Percentiles rank a stretch among this genome's conserved stretches.
phyloP scores from a whole-genome alignment of 208 protist species.

The Trypanosoma brucei region DNA sequence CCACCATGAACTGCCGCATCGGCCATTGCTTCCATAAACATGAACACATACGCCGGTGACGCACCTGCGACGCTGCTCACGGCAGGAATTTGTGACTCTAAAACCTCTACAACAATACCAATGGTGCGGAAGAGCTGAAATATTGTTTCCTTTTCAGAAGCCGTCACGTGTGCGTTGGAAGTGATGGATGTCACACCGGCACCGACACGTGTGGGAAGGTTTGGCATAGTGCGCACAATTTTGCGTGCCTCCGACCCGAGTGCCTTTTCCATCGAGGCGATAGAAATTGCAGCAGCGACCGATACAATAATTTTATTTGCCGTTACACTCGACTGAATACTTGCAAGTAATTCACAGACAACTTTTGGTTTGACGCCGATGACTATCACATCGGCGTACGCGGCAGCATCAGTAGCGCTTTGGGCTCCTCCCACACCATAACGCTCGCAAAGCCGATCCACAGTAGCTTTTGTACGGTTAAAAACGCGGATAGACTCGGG shows the following conservation, averaged over 20 bases:
- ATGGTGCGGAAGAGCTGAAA: slow-evolving; percentile 63
- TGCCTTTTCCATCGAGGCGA: slow-evolving; percentile 65
- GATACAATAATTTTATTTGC: slow-evolving; percentile 83
- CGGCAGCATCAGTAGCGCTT: slow-evolving; percentile 46
- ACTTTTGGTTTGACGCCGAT: slow-evolving; percentile 93
- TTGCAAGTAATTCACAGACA: slow-evolving; percentile 53
- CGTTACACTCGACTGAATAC: slow-evolving; percentile 35
- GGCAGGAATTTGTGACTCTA: slow-evolving; percentile 82
- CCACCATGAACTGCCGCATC: slow-evolving; percentile 93
- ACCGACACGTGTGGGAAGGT: slow-evolving; percentile 84
- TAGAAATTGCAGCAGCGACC: slow-evolving; percentile 87
- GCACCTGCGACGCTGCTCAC: slow-evolving; percentile 94
- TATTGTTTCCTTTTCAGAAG: slow-evolving; percentile 37
- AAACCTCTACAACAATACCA: slow-evolving; percentile 58
- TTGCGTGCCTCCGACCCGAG: slow-evolving; percentile 32
- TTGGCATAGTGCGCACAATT: slow-evolving; percentile 95
- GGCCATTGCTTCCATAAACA: slow-evolving; percentile 95
- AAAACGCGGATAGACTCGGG: slow-evolving; percentile 61
- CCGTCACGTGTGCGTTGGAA: slow-evolving; percentile 32
- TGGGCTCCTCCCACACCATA: slow-evolving; percentile 44
- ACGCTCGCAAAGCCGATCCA: slow-evolving; percentile 36
- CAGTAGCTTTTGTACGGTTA: slow-evolving; percentile 47
- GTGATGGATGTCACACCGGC: slow-evolving; percentile 67
- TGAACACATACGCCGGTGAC: slow-evolving; percentile 94
- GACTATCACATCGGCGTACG: slow-evolving; percentile 77